A percentile compares a stretch with the other conserved stretches of the same genome.
Evolutionary conservation across 1,284 basidiomycete genomes (phyloP).

Genomic region (Ganoderma multipileum): DNA sequence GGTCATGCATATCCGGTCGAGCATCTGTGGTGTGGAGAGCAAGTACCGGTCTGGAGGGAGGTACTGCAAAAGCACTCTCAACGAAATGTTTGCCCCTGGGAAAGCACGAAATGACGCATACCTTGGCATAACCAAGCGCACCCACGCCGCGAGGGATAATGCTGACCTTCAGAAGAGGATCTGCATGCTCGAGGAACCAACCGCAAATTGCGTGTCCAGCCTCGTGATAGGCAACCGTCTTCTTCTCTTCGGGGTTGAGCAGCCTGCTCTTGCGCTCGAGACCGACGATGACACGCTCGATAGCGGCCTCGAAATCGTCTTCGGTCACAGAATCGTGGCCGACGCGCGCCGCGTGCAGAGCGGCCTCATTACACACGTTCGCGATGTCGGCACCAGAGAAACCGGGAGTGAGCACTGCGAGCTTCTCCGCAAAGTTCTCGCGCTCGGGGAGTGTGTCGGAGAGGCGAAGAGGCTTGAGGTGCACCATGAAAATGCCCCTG

Average conservation of each 20-base stretch:
- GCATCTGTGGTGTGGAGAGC: conserved; percentile 93
- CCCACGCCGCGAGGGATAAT: conserved; percentile 98
- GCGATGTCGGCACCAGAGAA: conserved; percentile 99
- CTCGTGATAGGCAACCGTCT: conserved; percentile 98
- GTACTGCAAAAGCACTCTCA: conserved; percentile 59
- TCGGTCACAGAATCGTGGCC: conserved; percentile 84
- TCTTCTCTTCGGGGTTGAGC: conserved; percentile 96
- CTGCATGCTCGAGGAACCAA: conserved; percentile 98
- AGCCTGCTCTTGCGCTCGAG: conserved; percentile 96
- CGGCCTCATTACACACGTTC: conserved; percentile 98
- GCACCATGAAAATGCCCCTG: conserved; percentile 94
- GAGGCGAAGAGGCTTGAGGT: conserved; percentile 87
- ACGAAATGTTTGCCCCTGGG: neutral
- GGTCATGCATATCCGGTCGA: conserved; percentile 98
- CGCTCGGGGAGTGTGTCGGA: conserved; percentile 63
- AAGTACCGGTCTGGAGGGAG: conserved; percentile 96
- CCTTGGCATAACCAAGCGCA: conserved; percentile 95
- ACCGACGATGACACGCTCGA: conserved; percentile 98
- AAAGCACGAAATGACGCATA: conserved; percentile 41
- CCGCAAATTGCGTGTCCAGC: conserved; percentile 98
- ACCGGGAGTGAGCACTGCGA: conserved; percentile 95
- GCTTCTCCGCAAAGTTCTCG: conserved; percentile 83
- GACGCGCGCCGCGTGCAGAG: conserved; percentile 92
- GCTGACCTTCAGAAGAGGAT: conserved; percentile 97
- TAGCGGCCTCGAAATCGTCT: conserved; percentile 94